Base-by-base conservation (phyloP, 495 filamentous ascomycete species). In the Hypoxylon subgilvum region DNA sequence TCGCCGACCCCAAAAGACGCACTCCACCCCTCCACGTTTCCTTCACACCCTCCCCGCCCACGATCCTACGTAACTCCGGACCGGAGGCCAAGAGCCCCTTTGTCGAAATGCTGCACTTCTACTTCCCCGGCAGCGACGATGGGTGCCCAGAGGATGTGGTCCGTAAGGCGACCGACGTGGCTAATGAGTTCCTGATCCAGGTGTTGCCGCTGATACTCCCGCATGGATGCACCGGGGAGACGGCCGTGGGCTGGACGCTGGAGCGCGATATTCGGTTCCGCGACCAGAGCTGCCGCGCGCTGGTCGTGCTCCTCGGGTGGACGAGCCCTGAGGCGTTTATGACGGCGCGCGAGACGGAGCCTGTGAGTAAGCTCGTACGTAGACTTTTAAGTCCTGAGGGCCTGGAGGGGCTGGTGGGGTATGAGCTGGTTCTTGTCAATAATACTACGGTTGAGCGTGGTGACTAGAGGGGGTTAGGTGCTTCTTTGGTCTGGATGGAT, bases 221-320 rank as follows among this genome's bases (percentile, higher is more conserved):
- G 27, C 17, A 14, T 3, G 54, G 70, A 30, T 69, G 57, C 31
- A 69, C 54, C 68, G 73, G 40, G 57, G 61, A 68, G 53, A 62
- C 50, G 30, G 74, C 69, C 46, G 63, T 45, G 52, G 81, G 69
- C 4, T 84, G 71, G 74, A 56, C 71, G 1, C 70, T 76, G 60
- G 80, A 76, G 23, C 67, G 73, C 31, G 68, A 78, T 7, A 75
- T 80, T 9, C 58, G 71, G 28, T 77, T 71, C 0, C 71, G 76
- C 46, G 74, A 68, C 53, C 77, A 70, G 17, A 67, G 72, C 57
- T 73, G 73, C 16, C 72, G 72, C 28, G 61, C 72, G 40, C 65
- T 72, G 34, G 56, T 83, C 0, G 51, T 78, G 23, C 69, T 53
- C 12, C 32, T 82, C 21, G 85, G 82, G 2, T 88, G 84, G 84